Conservation (phyloP, 768 basidiomycete genomes). For the Naematelia encephala region DNA sequence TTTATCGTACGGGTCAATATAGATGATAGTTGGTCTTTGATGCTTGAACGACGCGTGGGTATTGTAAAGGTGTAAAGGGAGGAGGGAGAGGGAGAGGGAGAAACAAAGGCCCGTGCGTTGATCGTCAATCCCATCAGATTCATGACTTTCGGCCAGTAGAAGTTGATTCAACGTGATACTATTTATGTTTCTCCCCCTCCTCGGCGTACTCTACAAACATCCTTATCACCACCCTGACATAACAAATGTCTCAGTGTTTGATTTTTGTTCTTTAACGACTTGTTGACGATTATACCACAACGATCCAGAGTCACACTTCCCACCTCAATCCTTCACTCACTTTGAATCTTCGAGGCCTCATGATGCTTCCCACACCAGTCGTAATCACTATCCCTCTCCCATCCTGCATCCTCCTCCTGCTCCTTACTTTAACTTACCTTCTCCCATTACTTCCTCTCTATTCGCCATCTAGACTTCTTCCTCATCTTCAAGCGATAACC, state of each 20-base stretch:
- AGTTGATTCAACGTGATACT: constrained; percentile 16
- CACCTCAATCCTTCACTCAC: no score
- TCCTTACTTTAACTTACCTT: constrained; percentile 28
- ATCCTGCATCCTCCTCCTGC: constrained; percentile 25
- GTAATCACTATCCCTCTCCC: constrained; percentile 22
- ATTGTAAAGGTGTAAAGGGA: neutral
- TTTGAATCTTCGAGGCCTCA: no score
- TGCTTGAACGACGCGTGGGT: no score
- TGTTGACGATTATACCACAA: no score
- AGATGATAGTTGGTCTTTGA: no score
- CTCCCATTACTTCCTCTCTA: constrained; percentile 23
- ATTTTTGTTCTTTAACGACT: no score
- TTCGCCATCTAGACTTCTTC: constrained; percentile 14
- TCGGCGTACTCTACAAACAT: no score
- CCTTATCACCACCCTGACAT: no score
- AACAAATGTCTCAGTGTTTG: no score
- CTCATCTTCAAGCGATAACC: constrained; percentile 17
- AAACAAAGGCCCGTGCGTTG: neutral
- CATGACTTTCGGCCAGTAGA: no score
- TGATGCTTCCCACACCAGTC: constrained; percentile 28
- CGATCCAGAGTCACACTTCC: no score
- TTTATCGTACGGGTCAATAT: no score
- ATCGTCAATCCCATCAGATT: neutral
- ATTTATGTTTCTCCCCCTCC: constrained; percentile 3
- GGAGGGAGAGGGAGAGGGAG: neutral